These are phyloP conservation scores for Emmonsia crescens DNA, from an alignment of 2,329 filamentous ascomycete species.

Conservation along the genomic window DNA sequence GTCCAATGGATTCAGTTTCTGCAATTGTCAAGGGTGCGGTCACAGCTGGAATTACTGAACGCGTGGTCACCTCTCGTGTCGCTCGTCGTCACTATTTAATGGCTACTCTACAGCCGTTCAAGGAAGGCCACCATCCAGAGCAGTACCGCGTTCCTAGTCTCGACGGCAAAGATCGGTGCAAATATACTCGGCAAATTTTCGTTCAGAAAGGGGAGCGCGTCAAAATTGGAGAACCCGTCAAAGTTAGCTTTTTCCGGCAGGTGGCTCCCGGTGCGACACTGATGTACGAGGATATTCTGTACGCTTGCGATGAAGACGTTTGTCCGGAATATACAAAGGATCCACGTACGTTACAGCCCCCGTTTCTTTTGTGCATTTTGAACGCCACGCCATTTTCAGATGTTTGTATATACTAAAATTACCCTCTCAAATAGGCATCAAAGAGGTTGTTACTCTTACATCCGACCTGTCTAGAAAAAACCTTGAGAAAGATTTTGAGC, in stretches of 20 bases:
- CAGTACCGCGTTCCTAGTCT: conserved; percentile 94
- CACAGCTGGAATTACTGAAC: conserved; percentile 93
- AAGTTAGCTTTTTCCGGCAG: conserved; percentile 97
- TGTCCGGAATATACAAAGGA: conserved; percentile 99
- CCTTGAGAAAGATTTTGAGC: conserved; percentile 96
- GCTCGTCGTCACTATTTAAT: conserved; percentile 97
- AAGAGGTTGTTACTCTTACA: conserved; percentile 95
- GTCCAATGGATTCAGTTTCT: conserved; percentile 96
- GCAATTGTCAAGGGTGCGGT: conserved; percentile 98
- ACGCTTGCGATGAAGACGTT: conserved; percentile 94
- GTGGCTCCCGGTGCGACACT: conserved; percentile 93
- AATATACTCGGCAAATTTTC: conserved; percentile 96
- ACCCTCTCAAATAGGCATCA: conserved; percentile 59
- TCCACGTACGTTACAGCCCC: conserved; percentile 76
- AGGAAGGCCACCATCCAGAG: conserved; percentile 96
- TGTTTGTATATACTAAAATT: conserved; percentile 9
- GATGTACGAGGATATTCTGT: conserved; percentile 98
- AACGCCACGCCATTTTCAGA: neutral
- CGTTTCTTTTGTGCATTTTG: neutral
- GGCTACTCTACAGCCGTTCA: conserved; percentile 97
- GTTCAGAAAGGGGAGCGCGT: conserved; percentile 97
- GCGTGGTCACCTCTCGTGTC: conserved; percentile 92
- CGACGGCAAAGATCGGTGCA: conserved; percentile 95
- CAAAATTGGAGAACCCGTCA: conserved; percentile 98
- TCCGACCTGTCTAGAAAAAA: conserved; percentile 97